phyloP scores from a whole-genome alignment of 306 rosid species.

The Rubus idaeus region DNA sequence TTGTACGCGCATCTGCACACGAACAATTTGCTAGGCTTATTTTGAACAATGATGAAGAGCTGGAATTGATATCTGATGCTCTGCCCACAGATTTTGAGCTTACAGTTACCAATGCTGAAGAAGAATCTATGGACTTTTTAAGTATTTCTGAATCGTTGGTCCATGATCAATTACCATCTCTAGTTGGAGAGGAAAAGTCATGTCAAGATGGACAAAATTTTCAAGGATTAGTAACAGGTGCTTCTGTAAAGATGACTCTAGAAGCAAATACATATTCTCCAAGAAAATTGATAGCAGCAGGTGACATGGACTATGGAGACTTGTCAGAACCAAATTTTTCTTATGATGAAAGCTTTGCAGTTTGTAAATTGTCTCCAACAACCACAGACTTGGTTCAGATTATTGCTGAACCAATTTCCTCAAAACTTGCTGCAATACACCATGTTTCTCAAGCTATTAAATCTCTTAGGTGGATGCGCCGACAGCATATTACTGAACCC shows the following conservation, averaged over 20 bases:
- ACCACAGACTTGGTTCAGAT: conserved; percentile 66
- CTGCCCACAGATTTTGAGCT: conserved; percentile 58
- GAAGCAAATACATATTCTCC: conserved; percentile 39
- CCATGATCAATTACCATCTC: conserved; percentile 40
- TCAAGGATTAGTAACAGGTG: conserved; percentile 43
- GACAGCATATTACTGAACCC: conserved; percentile 72
- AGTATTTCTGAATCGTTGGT: conserved; percentile 49
- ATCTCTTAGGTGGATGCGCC: conserved; percentile 93
- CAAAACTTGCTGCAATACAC: conserved; percentile 92
- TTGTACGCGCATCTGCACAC: conserved; percentile 90
- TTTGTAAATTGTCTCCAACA: conserved; percentile 50
- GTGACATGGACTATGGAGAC: conserved; percentile 39
- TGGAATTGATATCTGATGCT: conserved; percentile 67
- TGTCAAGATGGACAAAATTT: conserved; percentile 40
- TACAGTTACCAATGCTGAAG: conserved; percentile 65
- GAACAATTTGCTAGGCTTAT: conserved; percentile 97
- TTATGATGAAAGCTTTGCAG: conserved; percentile 43
- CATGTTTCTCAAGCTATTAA: conserved; percentile 98
- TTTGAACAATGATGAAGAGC: conserved; percentile 69
- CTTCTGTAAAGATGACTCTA: conserved; percentile 48
- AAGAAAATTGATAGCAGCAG: conserved; percentile 39
- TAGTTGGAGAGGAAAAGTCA: conserved; percentile 36
- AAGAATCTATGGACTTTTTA: conserved; percentile 57
- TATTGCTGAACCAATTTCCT: conserved; percentile 90
- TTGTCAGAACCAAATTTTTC: conserved; percentile 34